Conservation (phyloP, 1,139 yeast genomes). For the Casaregolazyma suthepensis region DNA sequence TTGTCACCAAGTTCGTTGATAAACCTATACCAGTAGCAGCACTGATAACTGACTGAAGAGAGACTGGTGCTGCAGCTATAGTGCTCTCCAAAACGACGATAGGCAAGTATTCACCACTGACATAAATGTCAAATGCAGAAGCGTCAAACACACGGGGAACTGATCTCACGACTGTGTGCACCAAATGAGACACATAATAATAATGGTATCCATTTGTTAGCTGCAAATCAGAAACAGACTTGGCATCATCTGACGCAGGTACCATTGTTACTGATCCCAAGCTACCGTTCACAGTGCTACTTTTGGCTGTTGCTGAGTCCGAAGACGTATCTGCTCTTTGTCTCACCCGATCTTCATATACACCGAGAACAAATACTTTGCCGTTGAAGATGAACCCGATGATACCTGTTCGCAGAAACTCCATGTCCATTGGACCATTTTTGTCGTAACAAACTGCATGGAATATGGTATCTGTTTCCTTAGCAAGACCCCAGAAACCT, state of each 20-base stretch:
- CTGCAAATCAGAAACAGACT: background rate
- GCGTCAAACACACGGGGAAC: conserved; percentile 84
- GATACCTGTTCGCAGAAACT: conserved; percentile 82
- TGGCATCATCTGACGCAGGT: background rate
- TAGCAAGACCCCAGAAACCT: conserved; percentile 72
- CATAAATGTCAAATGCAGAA: conserved; percentile 81
- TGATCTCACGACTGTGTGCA: conserved; percentile 71
- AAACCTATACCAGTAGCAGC: background rate
- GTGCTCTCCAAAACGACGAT: conserved; percentile 86
- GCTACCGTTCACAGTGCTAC: conserved; percentile 3
- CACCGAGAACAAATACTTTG: conserved; percentile 78
- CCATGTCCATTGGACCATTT: conserved; percentile 61
- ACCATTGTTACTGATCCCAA: conserved; percentile 1
- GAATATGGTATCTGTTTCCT: conserved; percentile 68
- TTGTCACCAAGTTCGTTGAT: background rate
- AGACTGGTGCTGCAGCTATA: conserved; percentile 41
- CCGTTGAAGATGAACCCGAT: conserved; percentile 86
- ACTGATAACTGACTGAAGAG: conserved; percentile 4
- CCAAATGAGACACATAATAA: conserved; percentile 80
- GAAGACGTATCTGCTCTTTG: conserved; percentile 36
- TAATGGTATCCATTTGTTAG: conserved; percentile 39
- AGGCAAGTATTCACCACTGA: conserved; percentile 80
- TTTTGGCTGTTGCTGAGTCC: background rate
- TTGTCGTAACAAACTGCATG: conserved; percentile 76
- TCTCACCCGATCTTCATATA: conserved; percentile 85